Conservation (phyloP, 2,329 filamentous ascomycete species). For the Helminthosporium solani region DNA sequence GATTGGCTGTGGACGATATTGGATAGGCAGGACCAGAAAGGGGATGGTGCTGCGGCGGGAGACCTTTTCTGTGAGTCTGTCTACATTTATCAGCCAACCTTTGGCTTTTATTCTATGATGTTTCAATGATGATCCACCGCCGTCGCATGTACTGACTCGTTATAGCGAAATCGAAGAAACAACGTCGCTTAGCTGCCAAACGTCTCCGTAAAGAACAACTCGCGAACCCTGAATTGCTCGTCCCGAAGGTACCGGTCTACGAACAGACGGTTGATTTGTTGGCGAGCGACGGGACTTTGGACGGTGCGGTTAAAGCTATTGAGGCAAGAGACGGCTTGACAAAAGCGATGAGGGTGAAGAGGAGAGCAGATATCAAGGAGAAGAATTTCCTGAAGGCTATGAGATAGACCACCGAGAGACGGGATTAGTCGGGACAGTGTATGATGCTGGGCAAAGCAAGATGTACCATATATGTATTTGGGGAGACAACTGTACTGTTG, state of each 20-base stretch:
- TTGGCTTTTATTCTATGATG: too few species aligned
- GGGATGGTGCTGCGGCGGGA: conserved; percentile 58
- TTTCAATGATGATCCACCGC: background rate
- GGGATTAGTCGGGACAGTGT: background rate
- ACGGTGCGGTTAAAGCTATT: conserved; percentile 49
- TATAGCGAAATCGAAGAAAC: conserved; percentile 72
- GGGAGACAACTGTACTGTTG: background rate
- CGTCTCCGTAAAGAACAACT: conserved; percentile 62
- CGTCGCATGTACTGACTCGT: background rate
- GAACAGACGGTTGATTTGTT: conserved; percentile 78
- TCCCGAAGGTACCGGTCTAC: conserved; percentile 67
- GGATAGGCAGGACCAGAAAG: conserved; percentile 57
- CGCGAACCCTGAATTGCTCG: conserved; percentile 65
- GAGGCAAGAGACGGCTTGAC: conserved; percentile 63
- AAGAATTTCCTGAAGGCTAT: conserved; percentile 81
- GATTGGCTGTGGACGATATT: conserved; percentile 77
- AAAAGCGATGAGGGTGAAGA: conserved; percentile 71
- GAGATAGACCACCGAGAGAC: conserved; percentile 41
- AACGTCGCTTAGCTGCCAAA: conserved; percentile 69
- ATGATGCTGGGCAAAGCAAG: background rate
- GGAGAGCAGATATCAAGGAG: conserved; percentile 79
- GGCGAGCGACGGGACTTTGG: conserved; percentile 49
- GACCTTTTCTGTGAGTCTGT: conserved; percentile 79
- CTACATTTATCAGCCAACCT: background rate
- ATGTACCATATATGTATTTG: background rate